Conservation (phyloP, 2,329 filamentous ascomycete species). For the Pseudocercospora pini-densiflorae region DNA sequence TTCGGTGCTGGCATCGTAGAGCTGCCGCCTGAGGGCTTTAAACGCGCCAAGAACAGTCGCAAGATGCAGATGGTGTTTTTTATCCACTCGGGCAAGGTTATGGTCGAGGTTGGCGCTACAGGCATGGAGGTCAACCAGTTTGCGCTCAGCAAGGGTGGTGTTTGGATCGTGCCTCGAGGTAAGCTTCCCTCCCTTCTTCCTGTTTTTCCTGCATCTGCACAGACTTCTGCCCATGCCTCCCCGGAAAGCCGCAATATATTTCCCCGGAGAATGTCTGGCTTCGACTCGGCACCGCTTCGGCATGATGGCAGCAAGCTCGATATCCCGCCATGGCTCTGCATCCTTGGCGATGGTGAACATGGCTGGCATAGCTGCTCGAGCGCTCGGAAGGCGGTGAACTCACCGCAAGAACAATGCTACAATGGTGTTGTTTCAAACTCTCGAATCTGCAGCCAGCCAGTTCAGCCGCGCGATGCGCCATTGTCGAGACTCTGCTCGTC, state of each 20-base stretch:
- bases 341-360: conserved; percentile 3
- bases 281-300: conserved; percentile 22
- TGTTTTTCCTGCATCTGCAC: conserved; percentile 19
- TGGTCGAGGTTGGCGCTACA: conserved; percentile 67
- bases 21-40: conserved; percentile 78
- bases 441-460: conserved; percentile 27
- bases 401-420: conserved; percentile 27
- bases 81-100: conserved; percentile 79
- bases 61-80: conserved; percentile 99
- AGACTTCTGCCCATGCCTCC: conserved; percentile 11
- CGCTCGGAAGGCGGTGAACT: conserved; percentile 29
- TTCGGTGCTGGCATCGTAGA: conserved; percentile 91
- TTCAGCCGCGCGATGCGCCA: conserved; percentile 10
- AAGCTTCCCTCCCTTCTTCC: conserved; percentile 44
- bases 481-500: conserved; percentile 9
- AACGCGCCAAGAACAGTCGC: conserved; percentile 87
- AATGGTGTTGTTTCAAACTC: conserved; percentile 22
- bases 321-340: background rate
- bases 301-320: conserved; percentile 13
- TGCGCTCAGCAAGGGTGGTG: conserved; percentile 81
- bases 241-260: conserved; percentile 15
- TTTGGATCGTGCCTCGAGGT: conserved; percentile 97
- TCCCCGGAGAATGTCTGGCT: conserved; percentile 26
- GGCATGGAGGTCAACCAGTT: conserved; percentile 68
- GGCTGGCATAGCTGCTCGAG: conserved; percentile 13